phyloP scores from a whole-genome alignment of 495 filamentous ascomycete species.

The Physcia stellaris region DNA sequence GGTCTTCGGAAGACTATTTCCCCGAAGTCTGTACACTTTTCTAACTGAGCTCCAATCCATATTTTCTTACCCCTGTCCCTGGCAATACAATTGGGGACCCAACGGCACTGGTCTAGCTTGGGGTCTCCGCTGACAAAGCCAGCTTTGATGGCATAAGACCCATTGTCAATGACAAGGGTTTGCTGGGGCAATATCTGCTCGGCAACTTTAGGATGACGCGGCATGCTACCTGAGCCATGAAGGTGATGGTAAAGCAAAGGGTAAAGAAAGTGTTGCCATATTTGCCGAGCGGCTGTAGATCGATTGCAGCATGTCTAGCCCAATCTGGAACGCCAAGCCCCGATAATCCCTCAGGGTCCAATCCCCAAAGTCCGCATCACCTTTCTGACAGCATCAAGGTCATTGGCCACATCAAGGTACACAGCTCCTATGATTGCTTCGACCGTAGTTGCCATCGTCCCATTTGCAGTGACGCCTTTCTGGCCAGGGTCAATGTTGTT shows the following conservation, averaged over 20 bases:
- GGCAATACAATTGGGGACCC: slow-evolving; percentile 80
- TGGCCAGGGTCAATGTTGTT: too few relatives aligned
- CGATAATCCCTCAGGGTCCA: too few relatives aligned
- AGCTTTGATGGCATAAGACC: slow-evolving; percentile 85
- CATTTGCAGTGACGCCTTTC: neutral
- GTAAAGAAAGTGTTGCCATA: too few relatives aligned
- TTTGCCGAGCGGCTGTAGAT: too few relatives aligned
- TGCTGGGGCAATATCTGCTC: slow-evolving; percentile 35
- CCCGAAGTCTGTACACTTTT: slow-evolving; percentile 73
- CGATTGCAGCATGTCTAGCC: too few relatives aligned
- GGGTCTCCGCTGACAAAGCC: slow-evolving; percentile 48
- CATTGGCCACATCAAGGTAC: neutral
- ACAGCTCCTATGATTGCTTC: neutral
- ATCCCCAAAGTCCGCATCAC: neutral
- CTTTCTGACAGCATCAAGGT: neutral
- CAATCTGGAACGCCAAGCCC: too few relatives aligned
- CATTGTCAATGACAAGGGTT: slow-evolving; percentile 89
- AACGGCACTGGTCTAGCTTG: slow-evolving; percentile 39
- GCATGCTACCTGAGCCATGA: too few relatives aligned
- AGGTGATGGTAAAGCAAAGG: too few relatives aligned
- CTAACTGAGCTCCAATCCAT: slow-evolving; percentile 70
- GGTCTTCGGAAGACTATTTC: slow-evolving; percentile 79
- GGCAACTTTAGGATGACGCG: slow-evolving; percentile 19
- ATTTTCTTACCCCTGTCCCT: slow-evolving; percentile 64
- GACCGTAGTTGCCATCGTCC: neutral